Conservation (phyloP, 2,329 filamentous ascomycete species). For the Cladosporium oxysporum region DNA sequence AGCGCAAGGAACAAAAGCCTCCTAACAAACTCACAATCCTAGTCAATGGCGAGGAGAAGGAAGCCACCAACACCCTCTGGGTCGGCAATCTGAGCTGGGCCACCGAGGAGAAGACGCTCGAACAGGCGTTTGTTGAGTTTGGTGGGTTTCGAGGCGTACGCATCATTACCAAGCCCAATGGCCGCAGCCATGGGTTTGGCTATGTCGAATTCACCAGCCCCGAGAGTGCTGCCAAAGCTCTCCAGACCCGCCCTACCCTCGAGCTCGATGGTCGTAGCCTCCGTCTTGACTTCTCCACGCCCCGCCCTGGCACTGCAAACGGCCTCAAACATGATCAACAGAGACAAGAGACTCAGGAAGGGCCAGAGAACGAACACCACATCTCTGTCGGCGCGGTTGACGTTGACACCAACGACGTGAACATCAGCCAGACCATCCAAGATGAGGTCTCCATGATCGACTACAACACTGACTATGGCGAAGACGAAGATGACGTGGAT, state of each 20-base stretch:
- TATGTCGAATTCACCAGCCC: slow-evolving; percentile 81
- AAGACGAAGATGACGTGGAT: not conserved
- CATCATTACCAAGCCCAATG: slow-evolving; percentile 78
- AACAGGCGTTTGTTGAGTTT: slow-evolving; percentile 77
- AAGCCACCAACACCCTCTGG: slow-evolving; percentile 71
- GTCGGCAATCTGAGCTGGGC: slow-evolving; percentile 90
- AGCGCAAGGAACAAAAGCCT: slow-evolving; percentile 39
- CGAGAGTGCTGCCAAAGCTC: slow-evolving; percentile 69
- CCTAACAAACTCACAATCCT: slow-evolving; percentile 66
- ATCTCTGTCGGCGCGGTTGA: not conserved
- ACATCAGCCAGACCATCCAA: not conserved
- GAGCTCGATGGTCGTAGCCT: slow-evolving; percentile 74
- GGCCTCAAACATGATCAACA: no score
- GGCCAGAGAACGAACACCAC: not conserved
- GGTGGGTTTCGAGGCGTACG: slow-evolving; percentile 71
- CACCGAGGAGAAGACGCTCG: slow-evolving; percentile 79
- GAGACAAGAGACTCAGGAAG: not conserved
- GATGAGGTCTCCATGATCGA: not conserved
- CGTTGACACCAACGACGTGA: no score
- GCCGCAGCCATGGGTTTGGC: slow-evolving; percentile 86
- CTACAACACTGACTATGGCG: not conserved
- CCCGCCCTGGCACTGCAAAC: slow-evolving; percentile 37
- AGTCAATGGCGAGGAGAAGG: slow-evolving; percentile 41
- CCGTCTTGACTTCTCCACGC: slow-evolving; percentile 77
- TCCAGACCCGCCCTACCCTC: slow-evolving; percentile 71